These are phyloP conservation scores for Petunia hybrid DNA, from an alignment of 305 asterid species.

Conservation along the genomic window DNA sequence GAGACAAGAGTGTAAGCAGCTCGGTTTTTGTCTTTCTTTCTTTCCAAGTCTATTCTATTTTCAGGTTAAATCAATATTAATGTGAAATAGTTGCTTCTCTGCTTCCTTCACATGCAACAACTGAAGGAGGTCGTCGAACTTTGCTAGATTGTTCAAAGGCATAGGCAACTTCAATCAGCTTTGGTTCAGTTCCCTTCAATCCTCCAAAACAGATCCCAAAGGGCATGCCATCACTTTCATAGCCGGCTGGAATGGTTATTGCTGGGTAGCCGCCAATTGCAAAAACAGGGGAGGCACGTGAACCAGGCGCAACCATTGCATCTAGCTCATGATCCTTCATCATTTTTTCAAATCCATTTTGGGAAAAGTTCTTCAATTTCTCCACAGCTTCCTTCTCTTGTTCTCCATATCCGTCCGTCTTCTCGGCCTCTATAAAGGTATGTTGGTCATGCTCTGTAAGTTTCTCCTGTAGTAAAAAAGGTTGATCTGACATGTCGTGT, in stretches of 20 bases:
- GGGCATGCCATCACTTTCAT: constrained; percentile 41
- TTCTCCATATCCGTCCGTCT: constrained; percentile 38
- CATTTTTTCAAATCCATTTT: constrained; percentile 40
- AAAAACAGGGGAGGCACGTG: constrained; percentile 30
- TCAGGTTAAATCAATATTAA: not conserved
- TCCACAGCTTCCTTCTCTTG: constrained; percentile 21
- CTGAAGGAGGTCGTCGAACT: constrained; percentile 40
- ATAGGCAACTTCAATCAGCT: constrained; percentile 41
- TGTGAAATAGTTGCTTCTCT: not conserved
- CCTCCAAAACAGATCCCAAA: constrained; percentile 46
- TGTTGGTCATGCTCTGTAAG: constrained; percentile 38
- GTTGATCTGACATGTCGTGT: not conserved
- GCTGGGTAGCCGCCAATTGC: constrained; percentile 43
- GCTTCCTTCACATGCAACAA: not conserved
- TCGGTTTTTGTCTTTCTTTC: not conserved
- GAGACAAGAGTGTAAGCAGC: not conserved
- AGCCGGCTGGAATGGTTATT: constrained; percentile 44
- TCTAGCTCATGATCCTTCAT: constrained; percentile 40
- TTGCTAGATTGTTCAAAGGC: constrained; percentile 42
- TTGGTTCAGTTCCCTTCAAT: constrained; percentile 42
- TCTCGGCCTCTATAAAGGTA: constrained; percentile 38
- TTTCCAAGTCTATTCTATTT: not conserved
- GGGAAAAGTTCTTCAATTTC: constrained; percentile 33
- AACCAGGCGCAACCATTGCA: constrained; percentile 37
- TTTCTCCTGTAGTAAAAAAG: constrained; percentile 35